Base-by-base conservation (phyloP, 2,329 filamentous ascomycete genomes). In the Incumbomyces lentus region DNA sequence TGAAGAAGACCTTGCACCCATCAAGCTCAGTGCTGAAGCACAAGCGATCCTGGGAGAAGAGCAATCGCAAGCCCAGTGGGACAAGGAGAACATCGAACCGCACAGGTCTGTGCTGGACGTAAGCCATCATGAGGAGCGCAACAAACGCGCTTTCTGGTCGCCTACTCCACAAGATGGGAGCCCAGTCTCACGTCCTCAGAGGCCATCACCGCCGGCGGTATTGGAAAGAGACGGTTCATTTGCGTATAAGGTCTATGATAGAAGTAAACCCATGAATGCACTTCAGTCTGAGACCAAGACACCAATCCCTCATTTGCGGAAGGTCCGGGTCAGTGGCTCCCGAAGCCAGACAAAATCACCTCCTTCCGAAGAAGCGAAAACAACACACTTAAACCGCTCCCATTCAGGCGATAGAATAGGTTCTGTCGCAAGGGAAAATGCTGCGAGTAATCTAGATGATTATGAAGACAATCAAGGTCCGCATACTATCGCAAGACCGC, bases 11-110 rank as follows among this genome's bases (percentile, higher is more conserved):
- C 84, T 85, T 13, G 83, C 86, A 56, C 88, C 88, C 58, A 87
- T 92, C 78, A 93, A 92, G 68, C 84, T 95, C 62, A 95, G 88
- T 62, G 88, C 89, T 58, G 78, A 92, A 55, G 94, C 90, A 40
- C 90, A 92, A 61, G 89, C 87, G 16, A 72, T 95, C 13, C 73
- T 95, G 44, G 73, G 72, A 43, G 70, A 71, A 51, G 72, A 73
- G 53, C 76, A 76, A 41, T 74, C 69, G 2, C 73, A 77, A 7
- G 70, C 71, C 52, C 63, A 58, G 40, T 61, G 40, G 51, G 66
- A 54, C 54, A 59, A 59, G 49, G 55, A 58, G 29, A 54, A 46
- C 31, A 32, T 45, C 22, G 46, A 46, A 29, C 52, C 49, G n/a
- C 12, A 48, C 12, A 39, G 17, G 5, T 31, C 46, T 40, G 36